Percentiles rank a stretch among this genome's conserved stretches.
Conservation (phyloP, 2,329 filamentous ascomycete species). For the Graphiopsis chlorocephala region DNA sequence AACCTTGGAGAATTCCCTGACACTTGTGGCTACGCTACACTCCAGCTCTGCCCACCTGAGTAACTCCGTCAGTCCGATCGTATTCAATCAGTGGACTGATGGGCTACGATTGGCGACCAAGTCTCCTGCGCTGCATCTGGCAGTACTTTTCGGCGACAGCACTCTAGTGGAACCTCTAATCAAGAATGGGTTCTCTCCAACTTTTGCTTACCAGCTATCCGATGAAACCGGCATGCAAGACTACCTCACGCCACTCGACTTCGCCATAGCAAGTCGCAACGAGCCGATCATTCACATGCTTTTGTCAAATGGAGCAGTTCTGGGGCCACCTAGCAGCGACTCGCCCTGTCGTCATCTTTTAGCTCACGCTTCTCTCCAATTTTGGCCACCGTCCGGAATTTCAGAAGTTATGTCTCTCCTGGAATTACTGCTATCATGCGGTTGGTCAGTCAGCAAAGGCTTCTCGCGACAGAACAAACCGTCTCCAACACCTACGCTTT, state of each 20-base stretch:
- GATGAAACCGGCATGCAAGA: background rate
- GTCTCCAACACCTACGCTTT: background rate
- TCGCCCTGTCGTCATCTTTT: constrained; percentile 5
- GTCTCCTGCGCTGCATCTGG: background rate
- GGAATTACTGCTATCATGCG: background rate
- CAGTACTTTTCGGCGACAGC: background rate
- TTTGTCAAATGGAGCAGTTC: background rate
- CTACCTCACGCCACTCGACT: background rate
- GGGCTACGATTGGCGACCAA: background rate
- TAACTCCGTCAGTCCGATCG: background rate
- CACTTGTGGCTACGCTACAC: background rate
- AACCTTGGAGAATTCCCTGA: background rate
- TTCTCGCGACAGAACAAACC: background rate
- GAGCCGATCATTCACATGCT: background rate
- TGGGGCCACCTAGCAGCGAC: background rate
- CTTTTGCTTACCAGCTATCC: background rate
- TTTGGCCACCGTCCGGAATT: background rate
- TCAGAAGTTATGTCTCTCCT: background rate
- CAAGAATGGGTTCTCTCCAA: background rate
- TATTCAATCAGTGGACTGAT: background rate
- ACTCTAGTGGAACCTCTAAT: background rate
- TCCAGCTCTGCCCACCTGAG: background rate
- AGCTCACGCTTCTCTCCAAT: background rate
- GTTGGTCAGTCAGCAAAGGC: background rate
- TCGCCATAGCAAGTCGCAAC: background rate